Conservation (phyloP, 2,329 filamentous ascomycete species). For the Calonectria montana region DNA sequence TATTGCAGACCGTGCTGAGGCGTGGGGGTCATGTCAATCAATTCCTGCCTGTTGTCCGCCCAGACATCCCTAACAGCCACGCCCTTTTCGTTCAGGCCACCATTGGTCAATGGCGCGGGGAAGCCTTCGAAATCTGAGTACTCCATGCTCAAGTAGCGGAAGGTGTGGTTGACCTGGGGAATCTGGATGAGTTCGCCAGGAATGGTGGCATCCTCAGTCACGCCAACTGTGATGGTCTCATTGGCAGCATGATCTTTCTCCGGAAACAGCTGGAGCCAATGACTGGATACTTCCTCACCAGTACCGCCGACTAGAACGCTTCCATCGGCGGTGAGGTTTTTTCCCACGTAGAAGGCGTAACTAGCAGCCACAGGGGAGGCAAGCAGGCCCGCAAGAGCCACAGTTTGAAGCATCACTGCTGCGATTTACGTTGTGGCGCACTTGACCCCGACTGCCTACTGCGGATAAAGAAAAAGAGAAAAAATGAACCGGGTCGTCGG, state of each 20-base stretch:
- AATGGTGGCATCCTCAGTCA: conserved; percentile 33
- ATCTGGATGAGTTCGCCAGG: conserved; percentile 38
- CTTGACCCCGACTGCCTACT: neutral
- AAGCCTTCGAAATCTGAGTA: conserved; percentile 41
- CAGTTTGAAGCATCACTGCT: neutral
- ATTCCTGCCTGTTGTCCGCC: conserved; percentile 38
- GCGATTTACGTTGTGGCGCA: conserved; percentile 41
- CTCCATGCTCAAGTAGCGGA: conserved; percentile 39
- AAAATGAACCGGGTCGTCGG: neutral
- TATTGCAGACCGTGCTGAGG: conserved; percentile 38
- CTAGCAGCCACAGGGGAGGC: conserved; percentile 42
- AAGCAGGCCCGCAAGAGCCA: conserved; percentile 13
- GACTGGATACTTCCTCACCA: conserved; percentile 59
- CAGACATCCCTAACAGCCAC: conserved; percentile 38
- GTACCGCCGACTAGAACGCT: conserved; percentile 58
- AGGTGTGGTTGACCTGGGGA: conserved; percentile 36
- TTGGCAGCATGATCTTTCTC: conserved; percentile 53
- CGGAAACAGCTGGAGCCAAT: conserved; percentile 59
- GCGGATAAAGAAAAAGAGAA: neutral
- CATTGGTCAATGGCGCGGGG: conserved; percentile 36
- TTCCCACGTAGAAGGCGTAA: conserved; percentile 61
- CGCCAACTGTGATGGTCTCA: conserved; percentile 48
- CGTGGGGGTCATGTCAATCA: conserved; percentile 37
- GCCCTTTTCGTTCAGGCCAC: conserved; percentile 37
- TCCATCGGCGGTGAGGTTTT: conserved; percentile 55